Evolutionary conservation across 768 basidiomycete genomes (phyloP).

Genomic region (Amanita rimosa): DNA sequence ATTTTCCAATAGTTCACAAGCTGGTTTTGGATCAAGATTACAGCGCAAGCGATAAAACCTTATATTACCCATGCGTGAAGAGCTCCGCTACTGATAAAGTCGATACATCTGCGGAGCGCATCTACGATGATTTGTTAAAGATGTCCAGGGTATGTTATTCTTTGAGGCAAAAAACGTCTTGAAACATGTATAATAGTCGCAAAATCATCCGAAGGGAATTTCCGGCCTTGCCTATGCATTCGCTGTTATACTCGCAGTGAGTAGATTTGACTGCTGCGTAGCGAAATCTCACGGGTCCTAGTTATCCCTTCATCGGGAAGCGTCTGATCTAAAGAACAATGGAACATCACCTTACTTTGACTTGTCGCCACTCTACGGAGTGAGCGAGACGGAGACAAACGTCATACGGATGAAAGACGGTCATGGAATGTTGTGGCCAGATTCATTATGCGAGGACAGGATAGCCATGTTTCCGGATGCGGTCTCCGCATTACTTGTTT

Average conservation of each 20-base stretch:
- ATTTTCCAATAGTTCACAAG: background rate
- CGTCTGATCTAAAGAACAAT: conserved; percentile 1
- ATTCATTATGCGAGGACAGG: conserved; percentile 13
- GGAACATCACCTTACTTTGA: conserved; percentile 12
- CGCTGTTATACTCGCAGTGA: conserved; percentile 8
- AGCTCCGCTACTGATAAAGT: background rate
- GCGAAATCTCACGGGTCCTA: background rate
- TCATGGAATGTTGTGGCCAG: conserved; percentile 13
- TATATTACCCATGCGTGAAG: background rate
- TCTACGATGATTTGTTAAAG: background rate
- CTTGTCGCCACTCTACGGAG: conserved; percentile 14
- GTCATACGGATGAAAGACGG: conserved; percentile 14
- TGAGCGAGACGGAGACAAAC: conserved; percentile 8
- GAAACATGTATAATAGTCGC: background rate
- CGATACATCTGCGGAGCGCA: background rate
- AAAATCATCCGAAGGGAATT: conserved; percentile 9
- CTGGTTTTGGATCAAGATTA: background rate
- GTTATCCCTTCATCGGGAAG: conserved; percentile 8
- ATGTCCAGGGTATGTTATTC: background rate
- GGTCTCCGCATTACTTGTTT: conserved; percentile 11
- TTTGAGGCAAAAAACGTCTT: background rate
- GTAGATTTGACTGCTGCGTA: background rate
- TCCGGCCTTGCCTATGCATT: conserved; percentile 8
- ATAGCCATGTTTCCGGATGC: conserved; percentile 8
- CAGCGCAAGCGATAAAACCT: too few species aligned